These are phyloP conservation scores for Podospora didyma DNA, from an alignment of 495 filamentous ascomycete species.

Conservation along the genomic window DNA sequence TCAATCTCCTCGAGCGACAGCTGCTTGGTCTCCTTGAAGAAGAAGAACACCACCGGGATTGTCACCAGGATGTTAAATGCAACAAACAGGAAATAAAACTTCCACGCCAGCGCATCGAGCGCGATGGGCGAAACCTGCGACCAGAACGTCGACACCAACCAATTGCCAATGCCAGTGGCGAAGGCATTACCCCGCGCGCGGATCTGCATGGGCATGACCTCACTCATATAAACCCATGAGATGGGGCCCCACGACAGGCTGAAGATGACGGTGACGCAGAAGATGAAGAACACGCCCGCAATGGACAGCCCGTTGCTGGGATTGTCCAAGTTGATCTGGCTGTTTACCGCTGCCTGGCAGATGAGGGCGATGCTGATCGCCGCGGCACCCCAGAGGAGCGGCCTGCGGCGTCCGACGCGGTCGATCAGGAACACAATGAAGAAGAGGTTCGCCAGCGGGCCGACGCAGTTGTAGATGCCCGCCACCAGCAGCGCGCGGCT, in stretches of 20 bases:
- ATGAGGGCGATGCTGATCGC: slow-evolving; percentile 39
- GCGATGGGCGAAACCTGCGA: slow-evolving; percentile 48
- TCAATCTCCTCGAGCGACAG: slow-evolving; percentile 56
- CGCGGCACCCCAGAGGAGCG: slow-evolving; percentile 39
- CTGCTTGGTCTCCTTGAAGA: slow-evolving; percentile 55
- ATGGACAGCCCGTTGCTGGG: slow-evolving; percentile 33
- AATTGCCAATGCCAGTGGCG: slow-evolving; percentile 46
- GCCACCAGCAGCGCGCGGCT: slow-evolving; percentile 49
- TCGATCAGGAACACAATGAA: slow-evolving; percentile 51
- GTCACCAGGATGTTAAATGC: slow-evolving; percentile 27
- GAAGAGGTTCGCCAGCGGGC: slow-evolving; percentile 31
- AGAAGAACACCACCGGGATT: slow-evolving; percentile 43
- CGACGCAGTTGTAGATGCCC: slow-evolving; percentile 58
- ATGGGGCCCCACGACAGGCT: slow-evolving; percentile 44
- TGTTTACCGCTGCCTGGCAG: slow-evolving; percentile 41
- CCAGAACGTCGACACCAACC: slow-evolving; percentile 49
- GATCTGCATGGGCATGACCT: slow-evolving; percentile 51
- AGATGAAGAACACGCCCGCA: slow-evolving; percentile 48
- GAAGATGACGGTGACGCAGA: slow-evolving; percentile 45
- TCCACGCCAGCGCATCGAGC: slow-evolving; percentile 39
- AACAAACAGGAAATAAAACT: slow-evolving; percentile 45
- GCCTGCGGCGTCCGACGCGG: slow-evolving; percentile 40
- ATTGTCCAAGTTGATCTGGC: slow-evolving; percentile 34
- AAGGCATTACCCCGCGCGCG: slow-evolving; percentile 46
- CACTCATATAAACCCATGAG: slow-evolving; percentile 48